These are phyloP conservation scores for Oryza officinalis DNA, from an alignment of 176 grass and related monocot species.

Conservation along the genomic window DNA sequence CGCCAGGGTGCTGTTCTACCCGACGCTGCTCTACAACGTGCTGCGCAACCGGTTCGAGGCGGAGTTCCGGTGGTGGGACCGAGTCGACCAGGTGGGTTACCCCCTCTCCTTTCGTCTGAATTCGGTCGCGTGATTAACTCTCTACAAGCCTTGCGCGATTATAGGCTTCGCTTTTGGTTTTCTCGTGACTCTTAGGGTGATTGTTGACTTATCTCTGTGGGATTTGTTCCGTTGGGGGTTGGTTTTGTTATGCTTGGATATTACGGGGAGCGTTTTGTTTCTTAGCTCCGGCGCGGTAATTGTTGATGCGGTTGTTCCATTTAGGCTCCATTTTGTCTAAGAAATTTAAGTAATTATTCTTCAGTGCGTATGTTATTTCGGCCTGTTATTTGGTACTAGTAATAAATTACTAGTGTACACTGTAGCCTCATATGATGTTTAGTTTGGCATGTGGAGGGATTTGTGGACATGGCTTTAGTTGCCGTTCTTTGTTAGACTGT, in stretches of 20 bases:
- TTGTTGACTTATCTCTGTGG: conserved; percentile 11
- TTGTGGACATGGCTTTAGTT: neutral
- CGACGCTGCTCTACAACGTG: conserved; percentile 81
- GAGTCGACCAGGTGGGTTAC: conserved; percentile 50
- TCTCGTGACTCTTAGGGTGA: neutral
- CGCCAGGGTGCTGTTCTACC: conserved; percentile 76
- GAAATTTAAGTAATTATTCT: neutral
- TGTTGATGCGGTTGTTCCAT: neutral
- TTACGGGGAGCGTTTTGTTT: neutral
- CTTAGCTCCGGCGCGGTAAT: too few species aligned
- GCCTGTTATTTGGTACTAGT: neutral
- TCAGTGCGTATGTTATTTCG: neutral
- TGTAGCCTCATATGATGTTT: neutral
- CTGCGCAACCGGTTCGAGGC: conserved; percentile 60
- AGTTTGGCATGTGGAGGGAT: conserved; percentile 15
- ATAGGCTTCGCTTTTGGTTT: neutral
- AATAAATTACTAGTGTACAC: neutral
- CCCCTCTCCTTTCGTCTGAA: neutral
- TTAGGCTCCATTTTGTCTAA: neutral
- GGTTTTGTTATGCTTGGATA: conserved; percentile 18
- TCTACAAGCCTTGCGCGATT: neutral
- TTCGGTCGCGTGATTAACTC: conserved; percentile 15
- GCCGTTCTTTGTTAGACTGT: conserved; percentile 25
- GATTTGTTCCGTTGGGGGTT: neutral
- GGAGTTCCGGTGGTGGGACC: conserved; percentile 91